Conservation (phyloP, 208 protist species). For the Entamoeba dispar region DNA sequence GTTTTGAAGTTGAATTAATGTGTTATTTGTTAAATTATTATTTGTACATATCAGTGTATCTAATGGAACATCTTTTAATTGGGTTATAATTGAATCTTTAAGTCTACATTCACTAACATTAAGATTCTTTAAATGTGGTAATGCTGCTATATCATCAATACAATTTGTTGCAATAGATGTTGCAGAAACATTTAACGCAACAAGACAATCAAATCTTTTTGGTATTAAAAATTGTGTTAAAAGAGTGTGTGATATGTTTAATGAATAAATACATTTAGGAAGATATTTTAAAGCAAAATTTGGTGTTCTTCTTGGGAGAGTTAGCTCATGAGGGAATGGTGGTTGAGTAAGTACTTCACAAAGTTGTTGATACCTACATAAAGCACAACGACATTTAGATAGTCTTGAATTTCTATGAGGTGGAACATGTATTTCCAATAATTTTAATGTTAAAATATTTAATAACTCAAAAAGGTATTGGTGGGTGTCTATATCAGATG, state of each 20-base stretch:
- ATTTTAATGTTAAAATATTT: neutral
- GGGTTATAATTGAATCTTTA: neutral
- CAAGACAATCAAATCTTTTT: neutral
- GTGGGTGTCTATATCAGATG: neutral
- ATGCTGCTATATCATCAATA: neutral
- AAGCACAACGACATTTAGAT: neutral
- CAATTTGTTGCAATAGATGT: neutral
- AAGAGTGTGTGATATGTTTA: neutral
- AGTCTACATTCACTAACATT: neutral
- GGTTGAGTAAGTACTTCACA: neutral
- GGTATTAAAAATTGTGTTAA: neutral
- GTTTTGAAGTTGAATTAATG: neutral
- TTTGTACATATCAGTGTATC: neutral
- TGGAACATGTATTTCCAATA: neutral
- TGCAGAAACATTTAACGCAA: neutral
- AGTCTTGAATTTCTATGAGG: neutral
- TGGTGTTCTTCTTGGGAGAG: neutral
- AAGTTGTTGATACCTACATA: neutral
- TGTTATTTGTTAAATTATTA: neutral
- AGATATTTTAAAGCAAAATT: neutral
- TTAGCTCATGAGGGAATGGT: neutral
- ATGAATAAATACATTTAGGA: neutral
- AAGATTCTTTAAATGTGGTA: neutral
- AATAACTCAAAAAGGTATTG: neutral
- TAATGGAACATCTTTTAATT: neutral